Percentiles rank a stretch among this genome's conserved stretches.
Evolutionary conservation across 2,329 filamentous ascomycete genomes (phyloP).

Genomic region (Botrytis elliptica): DNA sequence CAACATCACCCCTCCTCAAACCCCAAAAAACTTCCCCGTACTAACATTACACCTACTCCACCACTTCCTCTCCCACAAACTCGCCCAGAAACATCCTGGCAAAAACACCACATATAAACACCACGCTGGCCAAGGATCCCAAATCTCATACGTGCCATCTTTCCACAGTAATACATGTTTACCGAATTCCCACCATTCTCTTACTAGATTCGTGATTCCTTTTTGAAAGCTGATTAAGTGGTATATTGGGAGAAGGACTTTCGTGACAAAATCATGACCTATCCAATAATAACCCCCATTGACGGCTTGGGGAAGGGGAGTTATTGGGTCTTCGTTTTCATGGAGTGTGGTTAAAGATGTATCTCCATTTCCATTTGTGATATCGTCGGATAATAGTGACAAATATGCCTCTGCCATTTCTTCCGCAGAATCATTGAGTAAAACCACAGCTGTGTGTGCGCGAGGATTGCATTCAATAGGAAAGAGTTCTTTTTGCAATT

Average conservation of each 20-base stretch:
- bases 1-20: background rate
- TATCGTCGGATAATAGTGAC: conserved; percentile 42
- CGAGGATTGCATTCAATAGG: conserved; percentile 72
- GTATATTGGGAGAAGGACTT: conserved; percentile 48
- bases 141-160: conserved; percentile 52
- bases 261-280: conserved; percentile 59
- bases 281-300: conserved; percentile 58
- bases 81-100: conserved; percentile 51
- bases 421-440: conserved; percentile 52
- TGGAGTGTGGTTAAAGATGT: conserved; percentile 11
- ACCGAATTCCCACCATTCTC: conserved; percentile 37
- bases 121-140: conserved; percentile 58
- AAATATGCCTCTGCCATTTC: conserved; percentile 53
- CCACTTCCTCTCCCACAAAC: conserved; percentile 44
- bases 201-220: conserved; percentile 28
- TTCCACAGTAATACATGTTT: conserved; percentile 51
- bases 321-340: conserved; percentile 22
- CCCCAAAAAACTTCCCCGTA: conserved; percentile 57
- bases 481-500: conserved; percentile 49
- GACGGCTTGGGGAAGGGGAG: conserved; percentile 28
- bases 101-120: conserved; percentile 58
- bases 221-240: conserved; percentile 34
- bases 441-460: conserved; percentile 63
- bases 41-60: conserved; percentile 70
- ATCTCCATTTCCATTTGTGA: conserved; percentile 19